phyloP scores from a whole-genome alignment of 345 rosid genomes.

The Viola odorata region DNA sequence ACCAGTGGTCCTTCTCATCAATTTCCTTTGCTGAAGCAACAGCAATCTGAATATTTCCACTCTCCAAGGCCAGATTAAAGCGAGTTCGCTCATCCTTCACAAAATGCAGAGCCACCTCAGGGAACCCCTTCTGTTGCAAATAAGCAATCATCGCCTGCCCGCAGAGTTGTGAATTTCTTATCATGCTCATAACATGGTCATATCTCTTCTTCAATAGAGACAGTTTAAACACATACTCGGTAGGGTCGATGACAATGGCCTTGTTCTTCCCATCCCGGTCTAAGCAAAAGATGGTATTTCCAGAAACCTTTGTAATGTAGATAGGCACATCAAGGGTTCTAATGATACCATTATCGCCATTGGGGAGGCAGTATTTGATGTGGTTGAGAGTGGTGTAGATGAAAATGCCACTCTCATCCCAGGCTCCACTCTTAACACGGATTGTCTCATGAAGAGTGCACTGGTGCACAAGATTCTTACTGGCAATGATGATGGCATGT shows the following conservation, averaged over 20 bases:
- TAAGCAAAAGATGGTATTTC: slow-evolving; percentile 62
- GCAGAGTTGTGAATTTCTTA: slow-evolving; percentile 84
- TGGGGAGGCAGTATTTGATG: slow-evolving; percentile 88
- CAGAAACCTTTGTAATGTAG: slow-evolving; percentile 74
- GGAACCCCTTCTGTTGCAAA: slow-evolving; percentile 94
- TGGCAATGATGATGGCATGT: slow-evolving; percentile 77
- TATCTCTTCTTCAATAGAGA: slow-evolving; percentile 70
- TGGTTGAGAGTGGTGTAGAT: slow-evolving; percentile 86
- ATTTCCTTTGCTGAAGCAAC: slow-evolving; percentile 96
- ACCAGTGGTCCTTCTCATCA: slow-evolving; percentile 94
- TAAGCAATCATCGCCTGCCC: slow-evolving; percentile 98
- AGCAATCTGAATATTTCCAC: slow-evolving; percentile 91
- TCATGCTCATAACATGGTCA: slow-evolving; percentile 95
- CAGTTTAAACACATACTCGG: slow-evolving; percentile 86
- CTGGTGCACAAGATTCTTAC: slow-evolving; percentile 73
- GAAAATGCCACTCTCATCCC: slow-evolving; percentile 94
- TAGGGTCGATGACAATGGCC: slow-evolving; percentile 62
- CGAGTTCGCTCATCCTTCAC: slow-evolving; percentile 94
- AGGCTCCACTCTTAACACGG: slow-evolving; percentile 90
- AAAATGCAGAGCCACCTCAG: slow-evolving; percentile 97
- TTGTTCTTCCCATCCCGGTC: slow-evolving; percentile 85
- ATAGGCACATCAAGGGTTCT: slow-evolving; percentile 78
- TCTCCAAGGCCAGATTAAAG: slow-evolving; percentile 87
- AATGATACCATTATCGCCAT: slow-evolving; percentile 86
- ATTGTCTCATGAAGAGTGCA: slow-evolving; percentile 93